Evolutionary conservation across 495 filamentous ascomycete genomes (phyloP), one percentile per base, ranked within the genome.

Genomic region (Elaphomyces granulatus): DNA sequence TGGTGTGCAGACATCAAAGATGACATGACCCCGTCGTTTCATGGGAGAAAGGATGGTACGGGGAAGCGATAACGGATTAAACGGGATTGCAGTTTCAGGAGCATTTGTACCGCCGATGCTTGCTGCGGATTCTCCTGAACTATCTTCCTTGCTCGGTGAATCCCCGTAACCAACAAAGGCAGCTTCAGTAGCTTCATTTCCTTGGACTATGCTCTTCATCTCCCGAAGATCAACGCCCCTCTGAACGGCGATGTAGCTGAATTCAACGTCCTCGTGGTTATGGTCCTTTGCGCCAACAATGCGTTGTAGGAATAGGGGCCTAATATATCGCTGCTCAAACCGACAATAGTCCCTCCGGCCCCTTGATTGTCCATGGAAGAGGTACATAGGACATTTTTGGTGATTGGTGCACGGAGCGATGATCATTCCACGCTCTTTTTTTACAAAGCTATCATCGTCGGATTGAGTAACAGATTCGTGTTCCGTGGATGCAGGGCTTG

Each of bases 341-440:
- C 83, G 82, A 55, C 90, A 98, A 50, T 77, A 92, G 50, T 98
- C 90, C 48, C 79, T 83, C 46, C 90, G 74, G 15, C 82, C 81
- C 30, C 63, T 61, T 35, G 68, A 70, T 17, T 77, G 63, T 0
- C 87, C 86, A 1, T 77, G 68, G 0, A 63, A 62, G 23, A 71
- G 64, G 50, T 92, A 95, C 78, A 98, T 87, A 0, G 90, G 90
- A 49, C 90, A 98, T 40, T 71, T 73, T 1, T 56, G 61, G 55
- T 96, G 92, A 60, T 87, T 94, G 1, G 90, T 98, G 57, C 90
- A 98, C 0, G 90, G 90, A 0, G 92, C 90, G 44, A 98, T 71
- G 47, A 98, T 95, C 78, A 87, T 87, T 45, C 87, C 90, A 1
- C 68, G 58, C 45, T 90, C 85, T 45, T 81, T 81, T 17, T 60